Base-by-base conservation (phyloP, 768 basidiomycete genomes). In the Russula lepida region DNA sequence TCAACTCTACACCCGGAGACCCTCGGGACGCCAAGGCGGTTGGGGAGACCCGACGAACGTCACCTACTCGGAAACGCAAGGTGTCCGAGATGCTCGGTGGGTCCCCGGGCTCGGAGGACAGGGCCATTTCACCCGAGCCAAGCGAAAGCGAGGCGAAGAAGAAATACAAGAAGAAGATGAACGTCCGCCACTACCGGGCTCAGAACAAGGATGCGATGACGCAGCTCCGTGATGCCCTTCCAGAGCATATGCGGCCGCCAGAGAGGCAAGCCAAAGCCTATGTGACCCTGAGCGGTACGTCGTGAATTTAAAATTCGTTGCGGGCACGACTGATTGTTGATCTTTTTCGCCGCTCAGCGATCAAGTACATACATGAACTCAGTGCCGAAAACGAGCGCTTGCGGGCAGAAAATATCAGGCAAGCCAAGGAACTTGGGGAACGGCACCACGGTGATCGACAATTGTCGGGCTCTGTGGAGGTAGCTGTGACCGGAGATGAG, bases 161-260 rank as follows among this genome's bases (percentile, higher is more conserved):
- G 30, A 64, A 64, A 21, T 64, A 64, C 49, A 64, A 64, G 53
- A 64, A 64, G 33, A 64, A 60, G 54, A 64, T 64, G 63, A 64
- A 64, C 41, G 63, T 64, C 9, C 59, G 63, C 12, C 63, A 64
- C 33, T 64, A 64, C 33, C 48, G 63, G 33, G 63, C 63, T 2
- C 63, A 64, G 53, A 64, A 60, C 50, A 64, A 64, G 54, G 63
- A 64, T 39, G 63, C 63, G 41, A 60, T 64, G 63, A 60, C 53
- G n/a, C 58, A 61, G 53, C 54, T 64, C 7, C 63, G 63, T 32
- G 63, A 64, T 21, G 63, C 50, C 27, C 59, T 64, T 46, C 63
- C 63, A 11, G 63, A 64, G 30, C 58, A 55, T 19, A 62, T 64
- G 59, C 59, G 63, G 11, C 63, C 63, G 3, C 63, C 59, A 8